Evolutionary conservation across 2,329 filamentous ascomycete genomes (phyloP), one percentile per base, ranked within the genome.

Genomic region (Hortaea werneckii): DNA sequence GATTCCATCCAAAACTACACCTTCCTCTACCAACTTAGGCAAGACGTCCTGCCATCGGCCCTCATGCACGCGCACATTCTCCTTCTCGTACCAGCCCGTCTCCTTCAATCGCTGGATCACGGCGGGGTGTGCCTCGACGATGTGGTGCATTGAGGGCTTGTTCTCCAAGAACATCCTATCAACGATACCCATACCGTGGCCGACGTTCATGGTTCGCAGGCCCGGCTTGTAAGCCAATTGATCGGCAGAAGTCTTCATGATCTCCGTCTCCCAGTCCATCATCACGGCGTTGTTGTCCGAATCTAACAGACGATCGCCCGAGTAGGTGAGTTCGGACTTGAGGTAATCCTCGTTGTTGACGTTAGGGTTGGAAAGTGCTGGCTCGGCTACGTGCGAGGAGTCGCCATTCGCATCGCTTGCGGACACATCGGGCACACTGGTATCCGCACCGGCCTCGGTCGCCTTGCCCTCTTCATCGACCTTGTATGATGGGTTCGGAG

Each of bases 251-350:
- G 59, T 61, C 37, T 63, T 61, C 71, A 75, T 75, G 42, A 75
- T 67, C 4, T 67, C 65, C 0, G 67, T 68, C 52, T 75, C 72
- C 72, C 72, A 75, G 49, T 69, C 64, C 72, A 75, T 74, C 72
- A 75, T 75, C 28, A 75, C 71, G 10, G 69, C 72, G 47, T 75
- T 75, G 37, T 66, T 67, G 49, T 71, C 67, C 1, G 61, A 65
- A 54, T 75, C 72, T 29, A 75, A 58, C n/a, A 74, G 58, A 38
- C 68, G 65, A 46, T 71, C 66, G 32, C 66, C 65, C 29, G 67
- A 67, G 55, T 75, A 74, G 1, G 67, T 71, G 11, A 76, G 65
- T 12, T 65, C 61, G 3, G 70, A 72, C 1, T 65, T 58, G 10
- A 76, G 67, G 49, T 74, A 75, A 34, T 66, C 68, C n/a, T 67